Base-by-base conservation (phyloP, 306 rosid genomes). In the Sesbania bispinosa region DNA sequence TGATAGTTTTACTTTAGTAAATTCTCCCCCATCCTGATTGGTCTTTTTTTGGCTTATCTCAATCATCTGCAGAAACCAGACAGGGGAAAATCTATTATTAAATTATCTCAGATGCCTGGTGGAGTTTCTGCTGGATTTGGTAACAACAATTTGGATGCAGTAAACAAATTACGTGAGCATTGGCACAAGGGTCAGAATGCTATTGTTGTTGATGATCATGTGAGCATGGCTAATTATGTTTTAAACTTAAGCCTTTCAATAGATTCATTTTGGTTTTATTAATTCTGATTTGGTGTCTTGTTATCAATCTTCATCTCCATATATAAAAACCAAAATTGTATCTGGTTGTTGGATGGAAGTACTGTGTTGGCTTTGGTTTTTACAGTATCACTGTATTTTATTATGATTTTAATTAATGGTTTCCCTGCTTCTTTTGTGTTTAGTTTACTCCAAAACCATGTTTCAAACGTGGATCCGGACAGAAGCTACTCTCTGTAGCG, bases 161-260 rank as follows among this genome's bases (percentile, higher is more conserved):
- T 87, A 30, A 85, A 78, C 77, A 89, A 80, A 81, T 79, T 87
- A 30, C 76, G 78, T 3, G 74, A 87, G 48, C 74, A 72, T 66
- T 83, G 87, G 90, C 80, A 61, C 38, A 77, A 58, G 66, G 67
- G 78, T 55, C 81, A 42, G 79, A 85, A 82, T 77, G 89, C 92
- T 64, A 76, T 85, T 72, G 79, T 87, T 35, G 65, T 87, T 48
- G 88, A 87, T 77, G 85, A 83, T 63, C 85, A 85, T 74, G 92
- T 87, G 42, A 77, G 83, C 33, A 52, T 64, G 41, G 42, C 29
- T 46, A 64, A 16, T 41, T 19, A 30, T 83, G 24, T 30, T 5
- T 57, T 43, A 19, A 18, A 23, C 14, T 65, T 42, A 3, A 15
- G 33, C 35, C 58, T 58, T 69, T 68, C 41, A 42, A 57, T 27